Evolutionary conservation across 805 yeast species (phyloP), one percentile per base, ranked within the genome.

Genomic region (Saccharomycopsis synnaedendra): DNA sequence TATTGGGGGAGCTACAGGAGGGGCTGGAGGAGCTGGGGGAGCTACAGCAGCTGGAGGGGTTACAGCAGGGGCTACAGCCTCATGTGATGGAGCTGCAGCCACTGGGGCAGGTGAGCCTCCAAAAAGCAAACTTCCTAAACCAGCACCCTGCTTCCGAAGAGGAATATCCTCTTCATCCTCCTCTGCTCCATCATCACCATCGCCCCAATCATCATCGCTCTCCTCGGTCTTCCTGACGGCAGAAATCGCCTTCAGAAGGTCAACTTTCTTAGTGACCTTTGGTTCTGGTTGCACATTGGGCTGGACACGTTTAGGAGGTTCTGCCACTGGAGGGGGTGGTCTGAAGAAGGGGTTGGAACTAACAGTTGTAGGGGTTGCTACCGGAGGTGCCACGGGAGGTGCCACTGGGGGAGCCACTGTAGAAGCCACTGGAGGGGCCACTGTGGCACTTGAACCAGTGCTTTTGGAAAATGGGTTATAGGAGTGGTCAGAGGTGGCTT

Each of bases 161-260:
- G 54, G 54, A 19, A 50, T 38, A 40, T 50, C 55, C n/a, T 51
- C 52, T 9, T 49, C 52, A 3, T 49, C 55, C 4, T 49, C 53
- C 5, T 51, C 47, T 33, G 47, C 51, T 11, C 39, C 43, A 2
- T 44, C 42, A 8, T 34, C 49, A 31, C 47, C 51, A 45, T 48
- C 51, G 29, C 54, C 50, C 46, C 49, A 44, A n/a, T 43, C 55
- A 40, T 52, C 55, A 35, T 49, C 52, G 35, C 47, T 45, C 40
- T 48, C 45, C 19, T 19, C 19, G 19, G 19, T 19, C 19, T 19
- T 19, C 19, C 19, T 19, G 19, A 19, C 19, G 19, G 19, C 19
- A 19, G 19, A 19, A 19, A 19, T 19, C 19, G 19, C 19, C 19
- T 19, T 19, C 19, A 19, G 19, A 19, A 19, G 19, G 19, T 34